These are phyloP conservation scores for Mycena capillaripes DNA, from an alignment of 768 basidiomycete genomes.

Conservation along the genomic window DNA sequence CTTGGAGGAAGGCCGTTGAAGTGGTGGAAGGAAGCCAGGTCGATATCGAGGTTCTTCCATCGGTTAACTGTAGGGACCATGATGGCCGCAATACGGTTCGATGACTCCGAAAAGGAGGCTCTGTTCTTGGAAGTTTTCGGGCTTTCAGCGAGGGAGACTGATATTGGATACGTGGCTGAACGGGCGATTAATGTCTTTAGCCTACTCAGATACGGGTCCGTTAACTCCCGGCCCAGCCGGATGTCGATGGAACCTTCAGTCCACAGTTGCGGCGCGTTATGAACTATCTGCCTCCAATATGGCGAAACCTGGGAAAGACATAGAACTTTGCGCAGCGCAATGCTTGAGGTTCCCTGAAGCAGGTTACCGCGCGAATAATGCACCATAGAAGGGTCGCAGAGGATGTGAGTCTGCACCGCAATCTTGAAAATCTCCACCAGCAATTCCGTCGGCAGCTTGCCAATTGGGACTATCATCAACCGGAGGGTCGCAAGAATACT, in stretches of 20 bases:
- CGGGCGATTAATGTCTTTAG: not conserved
- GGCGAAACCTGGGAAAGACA: conserved; percentile 17
- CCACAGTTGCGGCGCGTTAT: not conserved
- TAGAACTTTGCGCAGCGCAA: not conserved
- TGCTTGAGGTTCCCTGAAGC: not conserved
- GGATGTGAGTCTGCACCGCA: not conserved
- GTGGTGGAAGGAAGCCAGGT: not conserved
- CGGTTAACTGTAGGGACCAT: not conserved
- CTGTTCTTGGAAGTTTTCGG: not conserved
- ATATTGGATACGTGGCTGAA: not conserved
- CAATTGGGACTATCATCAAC: not conserved
- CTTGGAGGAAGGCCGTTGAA: not conserved
- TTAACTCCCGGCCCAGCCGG: not conserved
- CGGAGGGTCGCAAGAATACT: not conserved
- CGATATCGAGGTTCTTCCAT: not conserved
- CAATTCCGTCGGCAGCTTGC: conserved; percentile 8
- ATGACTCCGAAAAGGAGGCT: not conserved
- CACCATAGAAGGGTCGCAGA: too few relatives aligned
- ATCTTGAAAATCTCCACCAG: not conserved
- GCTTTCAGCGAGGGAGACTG: not conserved
- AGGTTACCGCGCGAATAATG: not conserved
- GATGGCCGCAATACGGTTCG: not conserved
- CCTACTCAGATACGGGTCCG: not conserved
- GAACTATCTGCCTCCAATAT: conserved; percentile 13
- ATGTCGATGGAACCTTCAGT: not conserved